These are phyloP conservation scores for Glycine tomentella DNA, from an alignment of 306 rosid genomes.

Conservation along the genomic window DNA sequence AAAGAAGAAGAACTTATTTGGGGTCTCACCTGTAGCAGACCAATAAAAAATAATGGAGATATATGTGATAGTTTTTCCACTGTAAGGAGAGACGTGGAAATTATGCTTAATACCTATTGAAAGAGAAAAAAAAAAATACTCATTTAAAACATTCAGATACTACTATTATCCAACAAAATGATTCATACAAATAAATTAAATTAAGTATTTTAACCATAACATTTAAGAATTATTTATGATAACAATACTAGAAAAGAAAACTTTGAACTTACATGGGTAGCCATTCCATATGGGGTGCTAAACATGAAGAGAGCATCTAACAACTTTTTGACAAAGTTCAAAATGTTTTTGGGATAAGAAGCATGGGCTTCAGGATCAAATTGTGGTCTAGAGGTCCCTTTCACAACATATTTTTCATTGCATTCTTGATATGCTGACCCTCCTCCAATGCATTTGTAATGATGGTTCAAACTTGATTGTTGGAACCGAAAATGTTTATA, in stretches of 20 bases:
- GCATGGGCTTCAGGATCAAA: slow-evolving; percentile 56
- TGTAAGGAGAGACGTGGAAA: slow-evolving; percentile 77
- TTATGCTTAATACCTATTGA: slow-evolving; percentile 66
- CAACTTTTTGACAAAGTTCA: slow-evolving; percentile 44
- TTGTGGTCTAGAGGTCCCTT: slow-evolving; percentile 55
- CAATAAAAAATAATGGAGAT: slow-evolving; percentile 64
- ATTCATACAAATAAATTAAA: not conserved
- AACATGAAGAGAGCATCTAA: slow-evolving; percentile 72
- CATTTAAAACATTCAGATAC: not conserved
- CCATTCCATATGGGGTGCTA: slow-evolving; percentile 79
- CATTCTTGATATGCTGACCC: slow-evolving; percentile 5
- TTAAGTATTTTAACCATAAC: not conserved
- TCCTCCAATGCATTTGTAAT: slow-evolving; percentile 13
- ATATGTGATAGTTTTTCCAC: slow-evolving; percentile 69
- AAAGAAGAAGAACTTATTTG: not conserved
- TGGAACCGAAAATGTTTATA: slow-evolving; percentile 44
- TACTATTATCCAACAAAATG: not conserved
- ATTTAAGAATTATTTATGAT: not conserved
- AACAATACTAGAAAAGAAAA: not conserved
- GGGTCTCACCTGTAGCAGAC: not conserved
- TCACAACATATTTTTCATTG: slow-evolving; percentile 46
- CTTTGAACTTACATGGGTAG: slow-evolving; percentile 66
- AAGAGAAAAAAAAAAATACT: not conserved
- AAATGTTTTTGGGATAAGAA: slow-evolving; percentile 46
- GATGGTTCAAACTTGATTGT: slow-evolving; percentile 23